phyloP scores from a whole-genome alignment of 768 basidiomycete species.

The Pleurotus djamor region DNA sequence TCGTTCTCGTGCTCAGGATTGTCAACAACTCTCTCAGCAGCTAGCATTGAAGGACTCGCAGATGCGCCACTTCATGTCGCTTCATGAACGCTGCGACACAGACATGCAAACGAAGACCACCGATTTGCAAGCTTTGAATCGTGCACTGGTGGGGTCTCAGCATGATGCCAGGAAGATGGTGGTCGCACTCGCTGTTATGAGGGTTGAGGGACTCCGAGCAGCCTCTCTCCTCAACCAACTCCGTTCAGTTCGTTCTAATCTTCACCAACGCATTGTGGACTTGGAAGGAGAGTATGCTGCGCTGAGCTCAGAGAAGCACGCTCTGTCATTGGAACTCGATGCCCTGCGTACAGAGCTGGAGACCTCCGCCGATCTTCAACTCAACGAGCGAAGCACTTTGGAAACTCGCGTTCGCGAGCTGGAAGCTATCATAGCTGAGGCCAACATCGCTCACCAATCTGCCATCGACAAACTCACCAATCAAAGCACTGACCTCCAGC shows the following conservation, averaged over 20 bases:
- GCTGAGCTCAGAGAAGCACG: background rate
- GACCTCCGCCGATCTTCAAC: background rate
- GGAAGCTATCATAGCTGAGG: conserved; percentile 12
- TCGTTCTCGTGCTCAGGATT: background rate
- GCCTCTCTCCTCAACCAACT: conserved; percentile 1
- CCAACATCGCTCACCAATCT: conserved; percentile 19
- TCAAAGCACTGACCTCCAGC: conserved; percentile 23
- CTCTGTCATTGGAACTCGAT: conserved; percentile 7
- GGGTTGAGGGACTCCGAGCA: conserved; percentile 7
- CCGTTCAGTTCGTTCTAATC: background rate
- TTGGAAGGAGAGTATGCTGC: conserved; percentile 9
- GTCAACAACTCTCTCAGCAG: background rate
- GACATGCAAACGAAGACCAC: conserved; percentile 9
- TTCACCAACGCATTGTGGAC: background rate
- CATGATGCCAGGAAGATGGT: conserved; percentile 16
- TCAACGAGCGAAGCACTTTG: background rate
- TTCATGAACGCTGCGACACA: conserved; percentile 7
- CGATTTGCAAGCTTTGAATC: background rate
- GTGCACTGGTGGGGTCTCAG: background rate
- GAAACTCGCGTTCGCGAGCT: conserved; percentile 20
- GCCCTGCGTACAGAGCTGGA: background rate
- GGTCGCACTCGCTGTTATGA: conserved; percentile 21
- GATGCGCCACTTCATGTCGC: conserved; percentile 6
- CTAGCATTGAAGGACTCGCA: conserved; percentile 3
- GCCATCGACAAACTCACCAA: conserved; percentile 22